phyloP scores from a whole-genome alignment of 805 yeast genomes.

The Barnettozyma siamensis region DNA sequence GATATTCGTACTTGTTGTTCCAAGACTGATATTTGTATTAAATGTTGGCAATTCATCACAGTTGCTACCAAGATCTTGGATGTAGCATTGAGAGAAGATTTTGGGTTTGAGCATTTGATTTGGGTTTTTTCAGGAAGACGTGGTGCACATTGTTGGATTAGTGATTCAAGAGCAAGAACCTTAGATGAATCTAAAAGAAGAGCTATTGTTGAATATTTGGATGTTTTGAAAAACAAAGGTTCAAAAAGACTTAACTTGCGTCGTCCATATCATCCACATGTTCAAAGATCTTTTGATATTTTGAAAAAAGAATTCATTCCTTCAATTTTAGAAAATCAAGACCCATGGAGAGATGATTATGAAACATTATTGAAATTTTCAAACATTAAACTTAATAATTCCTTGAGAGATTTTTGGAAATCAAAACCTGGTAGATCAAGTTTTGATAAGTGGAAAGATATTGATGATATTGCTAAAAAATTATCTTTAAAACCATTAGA shows the following conservation, averaged over 20 bases:
- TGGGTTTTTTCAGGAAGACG: constrained; percentile 99
- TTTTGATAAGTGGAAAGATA: constrained; percentile 72
- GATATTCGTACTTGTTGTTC: constrained; percentile 89
- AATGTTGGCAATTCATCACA: constrained; percentile 91
- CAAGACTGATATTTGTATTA: constrained; percentile 75
- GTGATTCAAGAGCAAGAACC: constrained; percentile 74
- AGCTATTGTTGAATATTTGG: constrained; percentile 79
- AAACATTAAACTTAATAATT: constrained; percentile 49
- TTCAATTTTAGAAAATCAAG: constrained; percentile 71
- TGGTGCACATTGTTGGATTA: constrained; percentile 98
- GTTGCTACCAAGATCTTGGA: constrained; percentile 77
- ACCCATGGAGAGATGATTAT: constrained; percentile 70
- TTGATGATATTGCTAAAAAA: constrained; percentile 45
- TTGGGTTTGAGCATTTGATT: constrained; percentile 77
- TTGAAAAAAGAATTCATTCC: constrained; percentile 59
- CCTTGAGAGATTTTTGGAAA: constrained; percentile 57
- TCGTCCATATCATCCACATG: constrained; percentile 88
- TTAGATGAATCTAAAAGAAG: constrained; percentile 70
- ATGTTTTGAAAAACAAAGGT: constrained; percentile 55
- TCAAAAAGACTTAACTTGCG: constrained; percentile 46
- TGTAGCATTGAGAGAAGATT: constrained; percentile 70
- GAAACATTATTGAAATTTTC: constrained; percentile 53
- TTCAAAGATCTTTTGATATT: constrained; percentile 66
- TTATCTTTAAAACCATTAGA: constrained; percentile 33
- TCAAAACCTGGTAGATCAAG: constrained; percentile 46